Evolutionary conservation across 2,329 filamentous ascomycete genomes (phyloP), one percentile per base, ranked within the genome.

Genomic region (Aspergillus fructus): DNA sequence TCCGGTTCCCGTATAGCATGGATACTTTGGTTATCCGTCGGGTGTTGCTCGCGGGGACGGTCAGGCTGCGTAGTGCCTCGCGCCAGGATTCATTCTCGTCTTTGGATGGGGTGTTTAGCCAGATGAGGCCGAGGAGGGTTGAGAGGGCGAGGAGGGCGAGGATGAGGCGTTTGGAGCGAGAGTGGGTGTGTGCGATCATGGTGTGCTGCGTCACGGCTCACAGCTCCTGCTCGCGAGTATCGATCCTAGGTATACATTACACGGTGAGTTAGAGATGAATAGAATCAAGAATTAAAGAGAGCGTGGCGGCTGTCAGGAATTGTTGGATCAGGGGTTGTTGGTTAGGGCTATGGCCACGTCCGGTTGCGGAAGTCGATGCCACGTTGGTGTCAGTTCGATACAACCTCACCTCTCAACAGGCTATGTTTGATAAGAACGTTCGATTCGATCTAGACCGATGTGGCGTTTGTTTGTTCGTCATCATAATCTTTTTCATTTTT

Each of bases 1-100:
- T 70, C 5, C 60, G 60, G 24, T 66, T 59, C n/a, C 70, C 71
- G 57, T 69, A 73, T 7, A 73, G 56, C 62, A 72, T 73, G 19
- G 70, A 68, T 8, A 73, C 70, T 57, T 74, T 74, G 6, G 62
- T 68, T 24, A 75, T 43, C 2, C 51, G 55, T 11, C 42, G 54
- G 1, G 51, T 33, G 17, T 47, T 17, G 3, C 8, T 9, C 0
- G 27, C 9, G 12, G 9, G 11, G 7, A 11, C 8, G 27, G 15
- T 23, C 13, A 27, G 7, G 27, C 9, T 17, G 6, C 3, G 15
- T 7, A 5, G 40, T 17, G 3, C 11, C 15, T 19, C 4, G 5
- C 17, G 15, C n/a, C 19, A 21, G n/a, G 13, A 42, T 19, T 17
- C 27, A 2, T 24, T 7, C 5, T 24, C 7, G 4, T 24, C 7